These are phyloP conservation scores for Psidium guajava DNA, from an alignment of 345 rosid species.

Conservation along the genomic window DNA sequence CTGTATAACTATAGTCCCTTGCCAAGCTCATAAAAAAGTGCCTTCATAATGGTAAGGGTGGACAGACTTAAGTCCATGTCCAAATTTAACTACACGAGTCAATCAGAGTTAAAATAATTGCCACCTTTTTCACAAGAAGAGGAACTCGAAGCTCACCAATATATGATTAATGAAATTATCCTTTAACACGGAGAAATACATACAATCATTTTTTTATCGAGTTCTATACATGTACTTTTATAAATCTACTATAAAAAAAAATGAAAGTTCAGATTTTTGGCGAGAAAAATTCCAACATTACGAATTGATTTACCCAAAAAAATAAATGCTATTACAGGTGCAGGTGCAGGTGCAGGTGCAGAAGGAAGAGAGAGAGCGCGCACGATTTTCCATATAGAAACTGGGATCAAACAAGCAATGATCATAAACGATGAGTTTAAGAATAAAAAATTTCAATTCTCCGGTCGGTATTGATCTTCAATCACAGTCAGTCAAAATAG, in stretches of 20 bases:
- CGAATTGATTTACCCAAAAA: neutral
- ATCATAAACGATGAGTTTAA: neutral
- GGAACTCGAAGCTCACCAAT: neutral
- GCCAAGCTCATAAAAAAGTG: neutral
- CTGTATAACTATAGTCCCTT: neutral
- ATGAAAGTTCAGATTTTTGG: neutral
- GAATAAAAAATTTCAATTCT: neutral
- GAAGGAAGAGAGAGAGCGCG: neutral
- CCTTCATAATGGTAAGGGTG: fast-evolving
- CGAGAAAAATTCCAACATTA: neutral
- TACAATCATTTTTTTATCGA: neutral
- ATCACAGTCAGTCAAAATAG: neutral
- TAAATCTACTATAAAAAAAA: neutral
- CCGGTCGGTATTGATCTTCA: neutral
- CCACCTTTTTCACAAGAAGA: neutral
- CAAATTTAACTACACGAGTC: neutral
- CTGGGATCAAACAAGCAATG: neutral
- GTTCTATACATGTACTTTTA: neutral
- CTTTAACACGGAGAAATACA: neutral
- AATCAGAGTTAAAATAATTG: neutral
- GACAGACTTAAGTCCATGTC: neutral
- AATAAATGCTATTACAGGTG: too few species aligned
- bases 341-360: neutral
- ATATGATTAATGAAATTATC: neutral
- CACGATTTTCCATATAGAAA: neutral